Evolutionary conservation across 2,329 filamentous ascomycete genomes (phyloP), one percentile per base, ranked within the genome.

Genomic region (Epicoccum nigrum): DNA sequence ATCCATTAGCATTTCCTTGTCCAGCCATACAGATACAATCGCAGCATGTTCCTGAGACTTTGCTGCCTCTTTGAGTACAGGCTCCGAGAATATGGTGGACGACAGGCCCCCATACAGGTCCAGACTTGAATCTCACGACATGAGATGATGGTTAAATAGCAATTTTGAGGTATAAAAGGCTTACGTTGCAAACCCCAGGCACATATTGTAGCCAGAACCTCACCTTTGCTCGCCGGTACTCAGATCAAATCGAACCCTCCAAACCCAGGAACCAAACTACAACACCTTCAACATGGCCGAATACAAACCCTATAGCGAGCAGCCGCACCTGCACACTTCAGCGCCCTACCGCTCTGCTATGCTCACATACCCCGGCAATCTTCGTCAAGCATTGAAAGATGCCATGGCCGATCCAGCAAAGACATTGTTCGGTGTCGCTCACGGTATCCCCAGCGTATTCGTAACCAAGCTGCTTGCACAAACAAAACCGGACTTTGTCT

Each of bases 401-500:
- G 60, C 64, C 2, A 48, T 56, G 30, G 59, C 48, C 25, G 64
- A 66, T 34, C 45, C 58, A 13, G 58, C 57, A 16, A 67, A 67
- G 35, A 61, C 57, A 13, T 47, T 65, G 8, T 48, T 67, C n/a
- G 63, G 63, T 9, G 47, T 66, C n/a, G 63, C 63, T 7, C 63
- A 65, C 17, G 62, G 63, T 8, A 65, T 65, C 21, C 64, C 63
- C 27, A 65, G 58, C 31, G 56, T 52, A 8, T 67, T 65, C 16
- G 55, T 65, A 8, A 67, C 64, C 21, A 67, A 67, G 47, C 46
- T 65, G 7, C 54, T 67, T 32, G 64, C 63, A 13, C 59, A 55
- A n/a, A 56, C 61, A 15, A 65, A 63, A 49, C 62, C 64, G 1
- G 63, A 67, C 39, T 65, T 65, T 42, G 59, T 65, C 51, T 67